A percentile compares a stretch with the other conserved stretches of the same genome.
Conservation (phyloP, 208 protist species). For the Hexamita inflata region DNA sequence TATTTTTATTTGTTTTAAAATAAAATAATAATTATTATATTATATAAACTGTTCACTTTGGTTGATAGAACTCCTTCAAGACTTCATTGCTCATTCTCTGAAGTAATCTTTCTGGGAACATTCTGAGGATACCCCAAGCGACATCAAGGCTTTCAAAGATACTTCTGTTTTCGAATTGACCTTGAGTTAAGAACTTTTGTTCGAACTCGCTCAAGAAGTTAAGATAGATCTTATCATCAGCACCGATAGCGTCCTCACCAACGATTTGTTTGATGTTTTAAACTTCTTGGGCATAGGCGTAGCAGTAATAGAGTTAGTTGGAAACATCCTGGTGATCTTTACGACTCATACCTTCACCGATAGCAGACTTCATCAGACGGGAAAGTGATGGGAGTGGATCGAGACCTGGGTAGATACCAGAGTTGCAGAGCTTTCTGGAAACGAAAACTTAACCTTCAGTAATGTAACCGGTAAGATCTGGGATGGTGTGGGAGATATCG, state of each 20-base stretch:
- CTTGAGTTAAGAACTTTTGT: conserved; percentile 89
- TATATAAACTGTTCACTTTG: too few species aligned
- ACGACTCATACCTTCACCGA: conserved; percentile 94
- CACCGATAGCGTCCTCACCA: conserved; percentile 92
- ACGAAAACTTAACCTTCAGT: conserved; percentile 97
- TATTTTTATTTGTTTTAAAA: too few species aligned
- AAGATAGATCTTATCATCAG: conserved; percentile 91
- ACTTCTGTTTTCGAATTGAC: conserved; percentile 71
- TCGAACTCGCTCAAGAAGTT: conserved; percentile 99
- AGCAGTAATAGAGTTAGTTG: conserved; percentile 99
- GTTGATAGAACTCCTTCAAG: conserved; percentile 41
- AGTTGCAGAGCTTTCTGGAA: conserved; percentile 94
- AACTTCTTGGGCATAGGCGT: conserved; percentile 97
- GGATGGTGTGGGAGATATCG: conserved; percentile 99
- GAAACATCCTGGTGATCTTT: conserved; percentile 92
- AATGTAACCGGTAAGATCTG: conserved; percentile 99
- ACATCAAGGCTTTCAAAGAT: conserved; percentile 95
- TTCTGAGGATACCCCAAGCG: conserved; percentile 89
- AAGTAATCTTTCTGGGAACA: conserved; percentile 86
- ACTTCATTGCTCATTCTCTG: conserved; percentile 82
- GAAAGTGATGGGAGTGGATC: conserved; percentile 98
- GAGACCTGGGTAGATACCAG: conserved; percentile 94
- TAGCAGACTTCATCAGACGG: conserved; percentile 99
- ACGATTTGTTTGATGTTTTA: conserved; percentile 97
- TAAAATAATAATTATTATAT: too few species aligned